Percentiles rank a stretch among this genome's conserved stretches.
These are phyloP conservation scores for Pseudonitzschia multistriata DNA, from an alignment of 108 stramenopile genomes.

Conservation along the genomic window DNA sequence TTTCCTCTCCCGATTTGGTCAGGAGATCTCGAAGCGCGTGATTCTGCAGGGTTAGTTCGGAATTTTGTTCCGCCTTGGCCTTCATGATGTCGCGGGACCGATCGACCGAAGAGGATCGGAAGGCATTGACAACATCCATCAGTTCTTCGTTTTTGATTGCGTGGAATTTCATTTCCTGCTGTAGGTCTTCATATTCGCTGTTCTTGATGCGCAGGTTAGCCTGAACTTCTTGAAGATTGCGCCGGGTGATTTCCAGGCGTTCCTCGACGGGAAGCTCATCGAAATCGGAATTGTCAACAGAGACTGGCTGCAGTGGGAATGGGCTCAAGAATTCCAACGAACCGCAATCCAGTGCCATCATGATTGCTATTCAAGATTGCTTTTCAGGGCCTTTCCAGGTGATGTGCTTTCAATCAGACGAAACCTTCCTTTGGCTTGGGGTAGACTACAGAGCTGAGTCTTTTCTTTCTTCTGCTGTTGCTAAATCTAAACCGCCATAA, in stretches of 20 bases:
- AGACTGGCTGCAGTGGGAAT: neutral
- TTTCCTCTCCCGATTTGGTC: neutral
- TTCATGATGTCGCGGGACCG: constrained; percentile 1
- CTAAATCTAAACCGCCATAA: too few relatives aligned
- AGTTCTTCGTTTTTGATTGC: constrained; percentile 13
- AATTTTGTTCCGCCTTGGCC: constrained; percentile 14
- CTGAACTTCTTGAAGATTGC: neutral
- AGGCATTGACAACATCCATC: constrained; percentile 11
- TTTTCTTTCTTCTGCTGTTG: too few relatives aligned
- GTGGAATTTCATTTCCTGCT: constrained; percentile 11
- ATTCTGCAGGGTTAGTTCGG: constrained; percentile 11
- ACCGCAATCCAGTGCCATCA: neutral
- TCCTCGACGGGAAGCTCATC: neutral
- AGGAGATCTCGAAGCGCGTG: neutral
- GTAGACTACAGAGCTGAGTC: too few relatives aligned
- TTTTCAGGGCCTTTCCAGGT: too few relatives aligned
- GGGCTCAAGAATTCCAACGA: neutral
- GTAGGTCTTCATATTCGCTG: neutral
- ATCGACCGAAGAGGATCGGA: neutral
- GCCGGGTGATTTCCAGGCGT: neutral
- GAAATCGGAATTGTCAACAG: neutral
- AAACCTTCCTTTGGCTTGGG: neutral
- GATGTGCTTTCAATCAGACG: too few relatives aligned
- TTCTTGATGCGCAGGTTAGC: neutral
- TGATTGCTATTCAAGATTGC: neutral